phyloP scores from a whole-genome alignment of 257 asterid genomes.

The Vinca minor region DNA sequence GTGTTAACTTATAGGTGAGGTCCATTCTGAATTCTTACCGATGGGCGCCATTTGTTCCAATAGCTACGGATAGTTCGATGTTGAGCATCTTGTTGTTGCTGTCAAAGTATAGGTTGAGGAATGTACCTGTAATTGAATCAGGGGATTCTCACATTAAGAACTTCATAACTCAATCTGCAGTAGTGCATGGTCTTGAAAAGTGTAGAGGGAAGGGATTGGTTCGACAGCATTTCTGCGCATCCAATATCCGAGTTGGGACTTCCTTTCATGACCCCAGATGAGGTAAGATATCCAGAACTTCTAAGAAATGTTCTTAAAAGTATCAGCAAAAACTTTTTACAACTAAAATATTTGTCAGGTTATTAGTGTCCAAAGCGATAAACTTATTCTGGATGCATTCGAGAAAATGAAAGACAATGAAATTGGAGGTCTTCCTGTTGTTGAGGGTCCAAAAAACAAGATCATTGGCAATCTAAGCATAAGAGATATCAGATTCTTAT shows the following conservation, averaged over 20 bases:
- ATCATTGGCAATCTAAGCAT: constrained; percentile 77
- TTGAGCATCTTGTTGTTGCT: constrained; percentile 65
- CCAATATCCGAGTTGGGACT: constrained; percentile 69
- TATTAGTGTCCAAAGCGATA: constrained; percentile 44
- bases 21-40: constrained; percentile 71
- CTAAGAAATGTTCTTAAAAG: not conserved
- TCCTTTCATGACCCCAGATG: constrained; percentile 64
- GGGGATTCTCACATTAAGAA: constrained; percentile 50
- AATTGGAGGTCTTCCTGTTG: constrained; percentile 80
- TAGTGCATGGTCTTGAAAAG: constrained; percentile 60
- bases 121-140: constrained; percentile 69
- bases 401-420: constrained; percentile 73
- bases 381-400: constrained; percentile 72
- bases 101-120: constrained; percentile 80
- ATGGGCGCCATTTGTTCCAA: constrained; percentile 81
- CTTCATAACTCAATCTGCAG: constrained; percentile 90
- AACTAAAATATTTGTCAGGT: constrained; percentile 31
- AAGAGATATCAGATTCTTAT: constrained; percentile 72
- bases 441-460: constrained; percentile 46
- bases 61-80: constrained; percentile 57
- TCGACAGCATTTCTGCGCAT: constrained; percentile 53
- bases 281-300: constrained; percentile 29
- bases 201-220: constrained; percentile 87
- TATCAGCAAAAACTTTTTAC: not conserved
- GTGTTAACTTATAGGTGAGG: constrained; percentile 42